Base-by-base conservation (phyloP, 441 rosid species). In the Pelargonium cotyledonis region DNA sequence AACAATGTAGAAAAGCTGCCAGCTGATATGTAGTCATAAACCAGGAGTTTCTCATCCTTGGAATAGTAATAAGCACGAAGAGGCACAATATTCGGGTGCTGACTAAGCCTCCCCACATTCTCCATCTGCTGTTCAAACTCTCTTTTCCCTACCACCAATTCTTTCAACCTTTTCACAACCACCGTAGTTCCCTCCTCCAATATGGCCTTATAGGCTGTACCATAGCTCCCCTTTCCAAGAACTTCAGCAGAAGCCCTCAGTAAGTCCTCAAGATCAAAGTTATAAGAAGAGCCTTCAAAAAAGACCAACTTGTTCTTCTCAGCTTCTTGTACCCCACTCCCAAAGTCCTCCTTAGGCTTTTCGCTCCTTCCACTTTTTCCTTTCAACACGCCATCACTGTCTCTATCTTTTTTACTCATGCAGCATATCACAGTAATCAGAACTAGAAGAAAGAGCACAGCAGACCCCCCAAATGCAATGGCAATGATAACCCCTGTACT, bases 71-170 rank as follows among this genome's bases (percentile, higher is more conserved):
- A 88, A 44, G 95, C 95, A 41, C 95, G 95, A 66, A 85, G 86
- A 58, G 91, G 86, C 68, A 84, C 83, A 31, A 89, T 82, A 72
- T 89, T 86, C 43, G 49, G 80, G 66, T 89, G 89, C 66, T 76
- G 88, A 67, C 87, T 75, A 58, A 86, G 72, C 83, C 82, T 83
- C 58, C 88, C 89, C 62, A 86, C 83, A 14, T 49, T 80, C 79
- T 86, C 89, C 89, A 86, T 84, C 71, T 85, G 91, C 74, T 85
- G 91, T 65, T 88, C 91, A n/a, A 88, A 88, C 70, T 88, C 95
- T 55, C 84, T 79, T 76, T 86, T 88, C 60, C 87, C 95, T 15
- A 77, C 82, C 53, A 81, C 83, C 40, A 84, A 81, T 73, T 88
- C 91, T 76, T 84, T 88, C 72, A 88, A 73, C 79, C 95, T 80